Evolutionary conservation across 2,329 filamentous ascomycete genomes (phyloP), one percentile per base, ranked within the genome.

Genomic region (Ophiostoma novo-ulmi): DNA sequence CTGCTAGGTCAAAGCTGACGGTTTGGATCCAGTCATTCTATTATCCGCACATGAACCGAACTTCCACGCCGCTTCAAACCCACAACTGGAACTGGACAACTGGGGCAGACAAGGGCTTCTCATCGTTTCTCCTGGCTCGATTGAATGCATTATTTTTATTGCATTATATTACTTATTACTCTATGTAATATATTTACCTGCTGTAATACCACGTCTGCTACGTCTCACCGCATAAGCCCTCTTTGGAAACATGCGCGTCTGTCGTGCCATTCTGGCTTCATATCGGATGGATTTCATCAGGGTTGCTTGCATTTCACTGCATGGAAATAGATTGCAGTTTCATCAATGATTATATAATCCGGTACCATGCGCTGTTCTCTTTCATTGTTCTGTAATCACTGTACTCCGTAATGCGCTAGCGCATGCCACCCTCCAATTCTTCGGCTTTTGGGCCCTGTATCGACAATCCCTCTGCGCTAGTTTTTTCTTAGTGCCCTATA

Each of bases 1-100:
- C 7, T 20, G 44, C 44, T 48, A 48, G 17, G 17, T 48, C 7
- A 20, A 20, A n/a, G 31, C 31, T 48, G 7, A 48, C 44, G 17
- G 41, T 17, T 7, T 58, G 13, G 1, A 13, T 26, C 10, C 13
- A 58, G 52, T 58, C 58, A 8, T 38, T 5, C 35, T 35, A 38
- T 22, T 64, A 64, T 38, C 61, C 61, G 61, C 61, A 35, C 58
- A 61, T 35, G 58, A 35, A 13, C 58, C 58, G 35, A 64, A 38
- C 17, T 64, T 64, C 35, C 61, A 63, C 11, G 35, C 35, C 61
- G 31, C 61, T 35, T 14, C 22, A 38, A 38, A 64, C 20, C 31
- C 61, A 38, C 58, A 58, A 63, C 31, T 31, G 31, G 31, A 31
- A 31, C 31, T 31, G 31, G 31, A 31, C 31, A 31, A 31, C 58